Evolutionary conservation across 2,329 filamentous ascomycete genomes (phyloP), one percentile per base, ranked within the genome.

Genomic region (Epichloe sibirici): DNA sequence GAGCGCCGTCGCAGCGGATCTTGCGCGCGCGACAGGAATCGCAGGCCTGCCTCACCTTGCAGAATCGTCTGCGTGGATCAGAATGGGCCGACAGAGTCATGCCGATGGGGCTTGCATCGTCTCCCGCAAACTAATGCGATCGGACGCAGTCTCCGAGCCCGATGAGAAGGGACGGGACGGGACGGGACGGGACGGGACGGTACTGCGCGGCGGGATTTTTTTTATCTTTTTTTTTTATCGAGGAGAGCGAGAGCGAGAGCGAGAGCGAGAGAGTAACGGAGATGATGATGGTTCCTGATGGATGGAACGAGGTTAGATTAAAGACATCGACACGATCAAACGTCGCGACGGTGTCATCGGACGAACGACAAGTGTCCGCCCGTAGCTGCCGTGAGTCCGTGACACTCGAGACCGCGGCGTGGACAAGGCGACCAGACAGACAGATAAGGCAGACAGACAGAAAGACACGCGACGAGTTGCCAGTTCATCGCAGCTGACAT

Each of bases 11-110:
- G 17, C 65, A 67, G 25, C 65, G 63, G 0, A 63, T 57, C 46
- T 66, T 67, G 3, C 62, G 54, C 4, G 45, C 46, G 34, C 63
- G 64, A n/a, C 65, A 67, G 11, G 57, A 45, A 47, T 67, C 65
- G 28, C 65, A 67, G 1, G 65, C 65, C 45, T 66, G 62, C 46
- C 55, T 58, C 13, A 62, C 56, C 52, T 61, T 65, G 50, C 49
- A 37, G 42, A 44, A 28, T 13, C 43, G 49, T 51, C 42, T 51
- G 49, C 49, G 49, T 21, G 49, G 42, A 45, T 45, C 43, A 46
- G 35, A 23, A 34, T 31, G 42, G 34, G 49, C 34, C 49, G 43
- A 45, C 43, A 34, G 38, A 45, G 49, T 40, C 49, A 51, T 51
- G 35, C 42, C 39, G 49, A 39, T 45, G 35, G 9, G 35, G 34